Conservation (phyloP, 768 basidiomycete genomes). For the Ephemerocybe angulata region DNA sequence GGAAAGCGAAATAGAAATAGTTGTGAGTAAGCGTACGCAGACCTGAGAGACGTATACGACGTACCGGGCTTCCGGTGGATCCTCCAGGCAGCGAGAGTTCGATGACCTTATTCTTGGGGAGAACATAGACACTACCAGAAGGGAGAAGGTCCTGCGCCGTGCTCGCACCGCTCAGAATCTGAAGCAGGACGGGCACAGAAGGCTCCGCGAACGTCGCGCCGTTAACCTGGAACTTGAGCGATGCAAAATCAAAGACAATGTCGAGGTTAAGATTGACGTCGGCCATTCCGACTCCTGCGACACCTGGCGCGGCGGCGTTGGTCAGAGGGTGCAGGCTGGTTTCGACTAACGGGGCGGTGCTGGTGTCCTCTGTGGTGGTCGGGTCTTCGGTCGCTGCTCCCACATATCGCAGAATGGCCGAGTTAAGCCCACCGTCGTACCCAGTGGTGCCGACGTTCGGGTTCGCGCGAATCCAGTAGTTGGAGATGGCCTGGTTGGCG, state of each 20-base stretch:
- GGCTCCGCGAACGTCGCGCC: constrained; percentile 24
- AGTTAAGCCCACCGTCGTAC: constrained; percentile 41
- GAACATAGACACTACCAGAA: constrained; percentile 33
- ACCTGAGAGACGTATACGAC: constrained; percentile 10
- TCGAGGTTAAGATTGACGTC: constrained; percentile 34
- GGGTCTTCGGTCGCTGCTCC: constrained; percentile 40
- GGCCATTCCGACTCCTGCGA: constrained; percentile 32
- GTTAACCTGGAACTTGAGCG: constrained; percentile 22
- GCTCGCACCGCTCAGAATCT: constrained; percentile 40
- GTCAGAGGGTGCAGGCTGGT: constrained; percentile 30
- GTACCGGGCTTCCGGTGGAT: constrained; percentile 30
- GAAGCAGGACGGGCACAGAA: constrained; percentile 40
- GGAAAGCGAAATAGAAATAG: no score
- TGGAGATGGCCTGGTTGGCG: constrained; percentile 32
- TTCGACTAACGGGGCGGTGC: constrained; percentile 31
- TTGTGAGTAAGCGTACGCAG: not conserved
- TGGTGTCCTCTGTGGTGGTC: constrained; percentile 26
- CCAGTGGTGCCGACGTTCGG: constrained; percentile 26
- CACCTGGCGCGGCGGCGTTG: constrained; percentile 31
- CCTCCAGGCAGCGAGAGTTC: constrained; percentile 36
- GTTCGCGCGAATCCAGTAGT: constrained; percentile 43
- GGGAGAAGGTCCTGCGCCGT: constrained; percentile 33
- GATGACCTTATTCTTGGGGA: constrained; percentile 39
- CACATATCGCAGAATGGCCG: constrained; percentile 49
- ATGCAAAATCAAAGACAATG: constrained; percentile 17